Evolutionary conservation across 139 green algal species (phyloP), one percentile per base, ranked within the genome.

Genomic region (Tetraselmis chui): DNA sequence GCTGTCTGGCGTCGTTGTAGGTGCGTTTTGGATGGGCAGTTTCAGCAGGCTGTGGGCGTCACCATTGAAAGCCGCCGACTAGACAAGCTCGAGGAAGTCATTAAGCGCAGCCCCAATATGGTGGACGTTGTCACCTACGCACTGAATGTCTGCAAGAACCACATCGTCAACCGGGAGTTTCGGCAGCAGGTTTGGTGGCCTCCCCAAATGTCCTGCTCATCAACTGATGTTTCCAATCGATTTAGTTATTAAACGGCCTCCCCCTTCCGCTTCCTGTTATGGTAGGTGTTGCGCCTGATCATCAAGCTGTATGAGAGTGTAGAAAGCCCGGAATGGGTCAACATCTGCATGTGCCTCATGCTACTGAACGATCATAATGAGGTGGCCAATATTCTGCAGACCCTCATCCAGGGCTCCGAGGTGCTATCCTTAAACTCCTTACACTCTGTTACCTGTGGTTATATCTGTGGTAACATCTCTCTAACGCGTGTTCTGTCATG

Each of bases 1-100:
- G n/a, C n/a, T n/a, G n/a, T n/a, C n/a, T n/a, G n/a, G n/a, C n/a
- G n/a, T n/a, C n/a, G n/a, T n/a, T n/a, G 76, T 77, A 94, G 89
- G 84, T 97, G 94, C 89, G 92, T 91, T 26, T 75, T 74, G 27
- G 91, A 96, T 32, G 90, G 93, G 1, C 93, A 98, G 88, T 95
- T 86, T 79, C 90, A 98, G 89, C 97, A 99, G 87, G 97, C 96
- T 1, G 89, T 99, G 26, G 97, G 97, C 5, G 90, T 99, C 25
- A 95, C 96, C 2, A 81, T 99, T 59, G 97, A 99, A 85, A 85
- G 88, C 0, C 88, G 91, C 26, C 89, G 96, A 1, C 87, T 99
- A 79, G 97, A 99, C 90, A 88, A 92, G 87, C 87, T 98, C 58
- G 91, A 98, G 88, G 75, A 88, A 25, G 89, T 90, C 23, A 79